Evolutionary conservation across 441 rosid species (phyloP), one percentile per base, ranked within the genome.

Genomic region (Erysimum cheiri): DNA sequence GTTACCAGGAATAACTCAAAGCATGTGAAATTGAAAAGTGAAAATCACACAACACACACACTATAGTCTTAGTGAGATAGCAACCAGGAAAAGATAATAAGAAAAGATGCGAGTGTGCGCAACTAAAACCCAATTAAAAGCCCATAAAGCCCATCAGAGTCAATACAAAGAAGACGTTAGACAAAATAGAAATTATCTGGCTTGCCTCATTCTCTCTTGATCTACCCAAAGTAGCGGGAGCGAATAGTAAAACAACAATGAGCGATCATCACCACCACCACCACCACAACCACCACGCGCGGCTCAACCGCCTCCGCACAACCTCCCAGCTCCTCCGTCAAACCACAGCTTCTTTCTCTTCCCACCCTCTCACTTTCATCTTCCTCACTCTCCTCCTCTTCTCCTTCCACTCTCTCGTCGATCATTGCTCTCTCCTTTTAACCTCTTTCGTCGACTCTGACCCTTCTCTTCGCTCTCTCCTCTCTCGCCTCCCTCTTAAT

Each of bases 391-490:
- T 87, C 33, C 81, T 94, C 49, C 89, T 95, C 54, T 84, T 87
- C 81, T 83, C 95, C 50, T 95, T 92, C 82, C 99, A 96, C 32
- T 64, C 87, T 36, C 60, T 89, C 64, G 85, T 92, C 72, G 96
- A 87, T 59, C 85, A 83, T 44, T 92, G 90, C 46, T 81, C 98
- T 60, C 71, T 75, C 55, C 69, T 80, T 47, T 82, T 92, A 75
- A 85, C 89, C 49, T 78, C 93, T 64, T 89, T 87, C 81, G 84
- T 95, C 74, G 98, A 95, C 79, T 80, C 83, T 39, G 94, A 90
- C 78, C 93, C 97, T 15, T 87, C 95, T 50, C 87, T 91, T 72
- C 85, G 84, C 71, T 83, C 97, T 67, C 87, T 88, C 69, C 89
- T 94, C 73, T 84, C 92, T 72, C 97, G 93, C 11, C 84, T 91